These are phyloP conservation scores for Corylus heterophylla DNA, from an alignment of 306 rosid species.

Conservation along the genomic window DNA sequence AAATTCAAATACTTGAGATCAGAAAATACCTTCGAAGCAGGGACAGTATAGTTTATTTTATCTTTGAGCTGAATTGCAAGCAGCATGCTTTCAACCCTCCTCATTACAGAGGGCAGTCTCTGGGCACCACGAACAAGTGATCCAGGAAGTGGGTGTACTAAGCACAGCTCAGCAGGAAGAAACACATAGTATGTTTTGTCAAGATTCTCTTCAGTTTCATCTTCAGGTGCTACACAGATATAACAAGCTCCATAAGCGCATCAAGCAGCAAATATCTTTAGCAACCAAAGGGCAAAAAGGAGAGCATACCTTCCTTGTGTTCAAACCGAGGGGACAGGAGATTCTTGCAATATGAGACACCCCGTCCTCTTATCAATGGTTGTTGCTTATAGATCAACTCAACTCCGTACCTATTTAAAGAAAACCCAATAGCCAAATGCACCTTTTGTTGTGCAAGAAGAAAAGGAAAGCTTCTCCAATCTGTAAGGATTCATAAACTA, in stretches of 20 bases:
- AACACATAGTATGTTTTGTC: conserved; percentile 95
- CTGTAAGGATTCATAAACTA: conserved; percentile 48
- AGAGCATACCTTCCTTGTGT: conserved; percentile 73
- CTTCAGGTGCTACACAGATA: conserved; percentile 54
- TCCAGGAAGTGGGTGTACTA: conserved; percentile 91
- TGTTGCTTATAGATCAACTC: conserved; percentile 81
- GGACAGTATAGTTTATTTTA: conserved; percentile 69
- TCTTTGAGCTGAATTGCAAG: conserved; percentile 85
- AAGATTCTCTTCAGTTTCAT: conserved; percentile 74
- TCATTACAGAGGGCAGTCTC: conserved; percentile 96
- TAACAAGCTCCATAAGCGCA: conserved; percentile 29
- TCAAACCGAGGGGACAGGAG: conserved; percentile 94
- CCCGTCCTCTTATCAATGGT: conserved; percentile 92
- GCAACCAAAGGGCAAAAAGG: conserved; percentile 20
- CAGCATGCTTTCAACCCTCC: conserved; percentile 98
- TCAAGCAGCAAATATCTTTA: conserved; percentile 14
- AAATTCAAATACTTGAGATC: conserved; percentile 29
- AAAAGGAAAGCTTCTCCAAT: conserved; percentile 63
- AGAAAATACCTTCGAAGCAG: conserved; percentile 64
- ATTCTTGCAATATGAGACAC: conserved; percentile 98
- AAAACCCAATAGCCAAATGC: conserved; percentile 64
- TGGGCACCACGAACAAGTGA: conserved; percentile 98
- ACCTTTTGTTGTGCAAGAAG: conserved; percentile 68
- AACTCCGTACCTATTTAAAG: conserved; percentile 82
- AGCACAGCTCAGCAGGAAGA: conserved; percentile 94